Evolutionary conservation across 352 stramenopile species (phyloP), one percentile per base, ranked within the genome.

Genomic region (Pythium folliculosum): DNA sequence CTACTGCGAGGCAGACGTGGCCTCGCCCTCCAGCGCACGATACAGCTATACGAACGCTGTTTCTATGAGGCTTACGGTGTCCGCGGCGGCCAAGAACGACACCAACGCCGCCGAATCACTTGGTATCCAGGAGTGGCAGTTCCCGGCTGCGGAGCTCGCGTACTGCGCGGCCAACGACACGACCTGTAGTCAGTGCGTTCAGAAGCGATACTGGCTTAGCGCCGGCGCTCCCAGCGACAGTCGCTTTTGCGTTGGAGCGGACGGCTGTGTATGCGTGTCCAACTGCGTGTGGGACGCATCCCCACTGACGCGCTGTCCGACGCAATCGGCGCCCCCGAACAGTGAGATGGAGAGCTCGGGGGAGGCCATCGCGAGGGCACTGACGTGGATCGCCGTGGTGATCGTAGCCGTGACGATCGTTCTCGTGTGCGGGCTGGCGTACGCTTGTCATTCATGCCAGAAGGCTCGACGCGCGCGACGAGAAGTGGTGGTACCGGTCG

Each of bases 241-340:
- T 51, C 63, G 53, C 16, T 69, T 60, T 47, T 69, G 63, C 35
- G 30, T 69, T 6, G 54, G 63, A 14, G 30, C 23, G 2, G 16
- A 23, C 25, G 54, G 45, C 8, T 69, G 62, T 35, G 47, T 69
- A 0, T 69, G 62, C 14, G 50, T 69, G 5, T 19, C 53, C 21
- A 55, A 52, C 21, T 69, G 62, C 35, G 62, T n/a, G 7, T n/a
- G 45, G 9, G 23, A 17, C 45, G 45, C 27, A 5, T 32, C 5
- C 5, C 30, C 45, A 16, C n/a, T n/a, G 3, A 51, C n/a, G 4
- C 23, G 5, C n/a, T 51, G 45, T 27, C 45, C 45, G 5, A 32
- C 45, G 23, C 1, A 27, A 27, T 51, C 17, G 9, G 47, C 47
- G 22, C 7, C 47, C 2, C 47, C 27, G 14, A 32, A 7, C 35